Percentiles rank a stretch among this genome's conserved stretches.
Conservation (phyloP, 495 filamentous ascomycete species). For the Glutinoglossum americanum region DNA sequence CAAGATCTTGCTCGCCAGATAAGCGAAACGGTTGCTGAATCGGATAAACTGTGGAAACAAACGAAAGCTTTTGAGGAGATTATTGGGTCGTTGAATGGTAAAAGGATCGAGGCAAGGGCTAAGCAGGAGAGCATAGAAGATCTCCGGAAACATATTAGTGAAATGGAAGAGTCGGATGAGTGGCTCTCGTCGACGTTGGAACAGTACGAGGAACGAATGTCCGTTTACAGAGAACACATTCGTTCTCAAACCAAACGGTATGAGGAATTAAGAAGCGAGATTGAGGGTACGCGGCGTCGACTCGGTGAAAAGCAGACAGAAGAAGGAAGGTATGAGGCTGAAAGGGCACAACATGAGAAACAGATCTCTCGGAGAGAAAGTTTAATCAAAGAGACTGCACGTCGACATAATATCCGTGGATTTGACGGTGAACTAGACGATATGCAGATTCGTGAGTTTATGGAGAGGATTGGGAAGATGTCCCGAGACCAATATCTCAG, state of each 20-base stretch:
- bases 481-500: conserved; percentile 54
- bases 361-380: conserved; percentile 44
- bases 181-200: conserved; percentile 55
- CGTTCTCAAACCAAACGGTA: conserved; percentile 38
- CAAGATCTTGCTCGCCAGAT: conserved; percentile 33
- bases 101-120: conserved; percentile 44
- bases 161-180: conserved; percentile 58
- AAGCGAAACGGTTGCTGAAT: conserved; percentile 29
- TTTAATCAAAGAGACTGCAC: conserved; percentile 58
- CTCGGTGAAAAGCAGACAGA: conserved; percentile 60
- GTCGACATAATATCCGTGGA: conserved; percentile 61
- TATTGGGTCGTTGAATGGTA: conserved; percentile 50
- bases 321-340: conserved; percentile 61
- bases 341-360: conserved; percentile 68
- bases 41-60: conserved; percentile 36
- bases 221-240: conserved; percentile 37
- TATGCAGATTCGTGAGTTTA: conserved; percentile 48
- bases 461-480: conserved; percentile 50
- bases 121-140: conserved; percentile 44
- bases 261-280: conserved; percentile 36
- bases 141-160: conserved; percentile 44
- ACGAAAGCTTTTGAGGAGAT: conserved; percentile 38
- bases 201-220: conserved; percentile 56
- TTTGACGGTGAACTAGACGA: conserved; percentile 65
- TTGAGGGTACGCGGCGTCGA: conserved; percentile 32